Base-by-base conservation (phyloP, 2,329 filamentous ascomycete genomes). In the Botryosphaeria dothidea region DNA sequence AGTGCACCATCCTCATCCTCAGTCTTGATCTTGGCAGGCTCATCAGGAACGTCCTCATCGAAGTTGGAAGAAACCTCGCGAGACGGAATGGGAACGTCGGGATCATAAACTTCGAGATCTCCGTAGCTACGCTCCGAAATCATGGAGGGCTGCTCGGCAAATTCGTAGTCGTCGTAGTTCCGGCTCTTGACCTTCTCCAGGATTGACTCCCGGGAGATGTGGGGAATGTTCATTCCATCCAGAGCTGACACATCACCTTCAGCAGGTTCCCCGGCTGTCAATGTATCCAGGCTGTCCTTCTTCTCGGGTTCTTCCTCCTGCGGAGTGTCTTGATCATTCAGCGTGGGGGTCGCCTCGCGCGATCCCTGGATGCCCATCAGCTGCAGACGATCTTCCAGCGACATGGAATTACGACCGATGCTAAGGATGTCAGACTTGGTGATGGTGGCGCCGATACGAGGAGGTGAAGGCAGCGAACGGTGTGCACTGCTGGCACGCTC, bases 161-260 rank as follows among this genome's bases (percentile, higher is more conserved):
- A 70, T 8, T 81, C 76, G 8, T 78, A 77, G 8, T 81, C 77
- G 21, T 88, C 85, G 49, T 85, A 82, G 54, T 80, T 81, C 67
- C 77, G 81, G 75, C 76, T 92, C 74, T 95, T 92, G 64, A 97
- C 90, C 67, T 94, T 92, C 62, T 92, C 89, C 71, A 98, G 82
- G 70, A 98, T 98, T 0, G 93, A 97, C 75, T 98, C 95, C 41
- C 94, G 88, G 8, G 94, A 97, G 73, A 98, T 96, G 63, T 90
- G 90, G 11, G 91, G 92, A 15, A 90, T 80, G 68, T 90, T 84
- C 70, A 90, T 90, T 65, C 89, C 86, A 8, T 77, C 73, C 23
- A 74, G 54, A 43, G 45, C 34, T n/a, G 67, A 71, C 34, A 73
- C 75, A 17, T 75, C 77, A 21, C 75, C 73, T 5, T 76, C 74